phyloP scores from a whole-genome alignment of 106 monocot species.

The Triglochin maritima region DNA sequence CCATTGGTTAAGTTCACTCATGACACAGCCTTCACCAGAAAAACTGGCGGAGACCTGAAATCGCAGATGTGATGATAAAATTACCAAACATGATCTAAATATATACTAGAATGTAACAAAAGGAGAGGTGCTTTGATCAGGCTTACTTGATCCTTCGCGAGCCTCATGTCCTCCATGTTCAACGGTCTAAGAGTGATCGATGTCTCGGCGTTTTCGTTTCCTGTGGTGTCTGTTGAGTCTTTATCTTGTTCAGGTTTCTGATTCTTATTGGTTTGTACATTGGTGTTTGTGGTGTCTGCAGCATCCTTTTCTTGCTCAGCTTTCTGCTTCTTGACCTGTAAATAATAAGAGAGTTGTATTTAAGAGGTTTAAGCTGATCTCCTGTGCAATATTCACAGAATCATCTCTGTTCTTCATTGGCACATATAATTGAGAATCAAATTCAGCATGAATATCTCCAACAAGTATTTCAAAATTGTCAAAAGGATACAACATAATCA shows the following conservation, averaged over 20 bases:
- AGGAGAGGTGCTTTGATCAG: not conserved
- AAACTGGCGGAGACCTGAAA: slow-evolving; percentile 19
- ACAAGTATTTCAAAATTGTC: too few relatives aligned
- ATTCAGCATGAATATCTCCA: too few relatives aligned
- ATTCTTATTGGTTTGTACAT: too few relatives aligned
- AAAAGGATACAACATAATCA: too few relatives aligned
- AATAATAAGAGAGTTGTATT: not conserved
- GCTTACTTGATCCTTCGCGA: slow-evolving; percentile 69
- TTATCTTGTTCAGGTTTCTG: slow-evolving; percentile 22
- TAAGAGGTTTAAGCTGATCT: not conserved
- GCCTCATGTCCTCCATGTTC: slow-evolving; percentile 63
- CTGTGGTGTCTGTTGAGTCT: slow-evolving; percentile 7
- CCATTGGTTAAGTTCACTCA: slow-evolving; percentile 17
- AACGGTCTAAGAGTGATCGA: slow-evolving; percentile 39
- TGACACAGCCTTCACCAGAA: slow-evolving; percentile 11
- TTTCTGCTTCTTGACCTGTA: not conserved
- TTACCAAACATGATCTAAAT: too few relatives aligned
- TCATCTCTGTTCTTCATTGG: too few relatives aligned
- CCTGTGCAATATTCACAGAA: too few relatives aligned
- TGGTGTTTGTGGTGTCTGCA: slow-evolving; percentile 5
- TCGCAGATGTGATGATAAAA: not conserved
- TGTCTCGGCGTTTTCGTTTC: slow-evolving; percentile 20
- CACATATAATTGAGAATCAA: too few relatives aligned
- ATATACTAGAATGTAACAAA: not conserved
- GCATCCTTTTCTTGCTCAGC: not conserved